A percentile compares a stretch with the other conserved stretches of the same genome.
Conservation (phyloP, 2,329 filamentous ascomycete species). For the Diplodia intermedia region DNA sequence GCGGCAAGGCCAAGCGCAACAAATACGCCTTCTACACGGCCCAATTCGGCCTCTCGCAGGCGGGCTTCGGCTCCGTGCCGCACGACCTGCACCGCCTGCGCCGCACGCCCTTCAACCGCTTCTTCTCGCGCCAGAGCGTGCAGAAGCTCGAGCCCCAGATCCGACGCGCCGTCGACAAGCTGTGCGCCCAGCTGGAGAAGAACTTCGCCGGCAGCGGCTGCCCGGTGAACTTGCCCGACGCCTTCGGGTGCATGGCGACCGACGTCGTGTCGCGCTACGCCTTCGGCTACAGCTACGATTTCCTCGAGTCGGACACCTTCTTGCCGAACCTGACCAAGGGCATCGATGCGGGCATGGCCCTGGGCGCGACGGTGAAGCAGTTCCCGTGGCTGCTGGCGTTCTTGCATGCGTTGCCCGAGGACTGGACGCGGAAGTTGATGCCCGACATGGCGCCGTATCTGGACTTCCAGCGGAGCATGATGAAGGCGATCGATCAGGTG, state of each 20-base stretch:
- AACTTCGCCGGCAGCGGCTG: conserved; percentile 31
- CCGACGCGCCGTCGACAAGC: conserved; percentile 30
- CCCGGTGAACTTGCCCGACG: conserved; percentile 34
- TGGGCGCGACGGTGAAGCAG: conserved; percentile 36
- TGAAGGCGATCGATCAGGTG: conserved; percentile 29
- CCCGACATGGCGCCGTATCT: conserved; percentile 33
- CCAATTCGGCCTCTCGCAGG: conserved; percentile 26
- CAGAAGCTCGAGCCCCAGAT: conserved; percentile 33
- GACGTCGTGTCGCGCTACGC: conserved; percentile 39
- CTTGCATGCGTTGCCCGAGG: conserved; percentile 22
- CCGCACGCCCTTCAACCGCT: conserved; percentile 33
- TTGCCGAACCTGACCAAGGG: conserved; percentile 36
- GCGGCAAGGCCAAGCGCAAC: conserved; percentile 34
- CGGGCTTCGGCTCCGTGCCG: conserved; percentile 29
- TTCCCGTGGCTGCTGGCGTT: conserved; percentile 36
- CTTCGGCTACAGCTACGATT: conserved; percentile 36
- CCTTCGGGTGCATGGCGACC: conserved; percentile 35
- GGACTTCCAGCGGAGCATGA: conserved; percentile 32
- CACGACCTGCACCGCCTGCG: conserved; percentile 38
- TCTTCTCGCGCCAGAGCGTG: conserved; percentile 34
- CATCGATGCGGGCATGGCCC: conserved; percentile 35
- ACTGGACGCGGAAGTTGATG: conserved; percentile 4
- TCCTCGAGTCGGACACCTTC: conserved; percentile 35
- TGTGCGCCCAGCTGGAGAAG: conserved; percentile 33
- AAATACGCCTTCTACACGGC: conserved; percentile 34